Base-by-base conservation (phyloP, 2,329 filamentous ascomycete species). In the Aaosphaeria arxii region DNA sequence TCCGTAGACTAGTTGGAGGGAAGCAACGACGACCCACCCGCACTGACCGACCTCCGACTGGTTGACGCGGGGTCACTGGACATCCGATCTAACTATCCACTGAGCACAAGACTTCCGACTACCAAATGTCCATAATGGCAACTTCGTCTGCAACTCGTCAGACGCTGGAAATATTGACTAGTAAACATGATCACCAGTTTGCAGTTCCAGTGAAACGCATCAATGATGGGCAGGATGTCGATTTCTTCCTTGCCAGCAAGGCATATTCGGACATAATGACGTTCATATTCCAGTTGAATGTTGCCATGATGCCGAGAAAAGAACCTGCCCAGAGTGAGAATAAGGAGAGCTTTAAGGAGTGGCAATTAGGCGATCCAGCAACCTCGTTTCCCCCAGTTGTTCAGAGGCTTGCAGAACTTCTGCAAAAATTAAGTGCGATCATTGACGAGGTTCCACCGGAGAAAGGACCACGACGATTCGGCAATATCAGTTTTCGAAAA, bases 271-370 rank as follows among this genome's bases (percentile, higher is more conserved):
- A 96, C 65, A 88, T 99, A 46, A 87, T 89, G 70, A 80, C 83
- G 42, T 97, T 96, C 68, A 76, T 97, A 42, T 78, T 95, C 56
- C 94, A 97, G 72, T 84, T 99, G 43, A 97, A 96, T 69, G 84
- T 86, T 49, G 82, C 91, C 7, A 83, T 97, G 73, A 88, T 92
- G 56, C 91, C 92, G 0, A 77, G 83, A 17, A 84, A 79, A 56
- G 58, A 64, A 2, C 50, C 63, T 2, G 65, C 71, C 35, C 67
- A 69, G 17, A 60, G 70, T 55, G 60, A 69, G 46, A 47, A 43
- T 11, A 66, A 69, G 51, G 64, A 68, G 13, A 68, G 66, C 41
- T 66, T 75, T 40, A 79, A 81, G 55, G 76, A 78, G n/a, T 85
- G 81, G 77, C 67, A 66, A 6, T 49, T 76, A 31, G 65, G 72